Percentiles rank a stretch among this genome's conserved stretches.
phyloP scores from a whole-genome alignment of 2,329 filamentous ascomycete species.

The Nigrospora osmanthi region DNA sequence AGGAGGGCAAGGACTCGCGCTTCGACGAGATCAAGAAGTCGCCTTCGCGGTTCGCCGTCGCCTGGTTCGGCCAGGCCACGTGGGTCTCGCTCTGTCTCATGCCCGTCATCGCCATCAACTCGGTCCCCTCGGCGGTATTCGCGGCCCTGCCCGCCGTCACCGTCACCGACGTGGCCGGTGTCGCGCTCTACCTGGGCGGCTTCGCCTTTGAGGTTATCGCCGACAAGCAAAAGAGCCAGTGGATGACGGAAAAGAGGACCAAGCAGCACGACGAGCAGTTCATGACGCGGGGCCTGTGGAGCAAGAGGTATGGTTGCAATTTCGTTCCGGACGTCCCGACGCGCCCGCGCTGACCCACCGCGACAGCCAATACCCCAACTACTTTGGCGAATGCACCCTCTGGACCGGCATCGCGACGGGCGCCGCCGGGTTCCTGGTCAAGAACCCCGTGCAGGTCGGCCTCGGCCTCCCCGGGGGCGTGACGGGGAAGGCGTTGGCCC shows the following conservation, averaged over 20 bases:
- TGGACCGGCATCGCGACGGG: constrained; percentile 60
- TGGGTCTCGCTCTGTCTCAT: constrained; percentile 63
- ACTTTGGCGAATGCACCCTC: constrained; percentile 63
- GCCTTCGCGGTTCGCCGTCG: constrained; percentile 24
- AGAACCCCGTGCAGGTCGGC: constrained; percentile 44
- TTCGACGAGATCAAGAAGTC: constrained; percentile 32
- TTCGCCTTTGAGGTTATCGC: constrained; percentile 53
- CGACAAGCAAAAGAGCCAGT: constrained; percentile 56
- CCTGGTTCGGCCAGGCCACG: constrained; percentile 48
- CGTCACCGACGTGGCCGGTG: constrained; percentile 46
- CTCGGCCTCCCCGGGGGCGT: constrained; percentile 45
- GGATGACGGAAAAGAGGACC: constrained; percentile 51
- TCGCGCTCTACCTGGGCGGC: constrained; percentile 50
- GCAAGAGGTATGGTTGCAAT: constrained; percentile 30
- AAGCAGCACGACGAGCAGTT: constrained; percentile 64
- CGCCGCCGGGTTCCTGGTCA: constrained; percentile 47
- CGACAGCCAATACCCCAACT: constrained; percentile 54
- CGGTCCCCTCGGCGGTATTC: constrained; percentile 46
- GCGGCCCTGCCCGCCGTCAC: constrained; percentile 38
- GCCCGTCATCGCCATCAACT: constrained; percentile 57
- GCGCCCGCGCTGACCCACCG: not conserved
- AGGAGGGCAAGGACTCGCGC: constrained; percentile 48
- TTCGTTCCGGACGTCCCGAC: not conserved
- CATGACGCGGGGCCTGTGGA: constrained; percentile 55
- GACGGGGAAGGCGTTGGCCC: constrained; percentile 17